Conservation (phyloP, 108 stramenopile species). For the Fistulifera solaris region DNA sequence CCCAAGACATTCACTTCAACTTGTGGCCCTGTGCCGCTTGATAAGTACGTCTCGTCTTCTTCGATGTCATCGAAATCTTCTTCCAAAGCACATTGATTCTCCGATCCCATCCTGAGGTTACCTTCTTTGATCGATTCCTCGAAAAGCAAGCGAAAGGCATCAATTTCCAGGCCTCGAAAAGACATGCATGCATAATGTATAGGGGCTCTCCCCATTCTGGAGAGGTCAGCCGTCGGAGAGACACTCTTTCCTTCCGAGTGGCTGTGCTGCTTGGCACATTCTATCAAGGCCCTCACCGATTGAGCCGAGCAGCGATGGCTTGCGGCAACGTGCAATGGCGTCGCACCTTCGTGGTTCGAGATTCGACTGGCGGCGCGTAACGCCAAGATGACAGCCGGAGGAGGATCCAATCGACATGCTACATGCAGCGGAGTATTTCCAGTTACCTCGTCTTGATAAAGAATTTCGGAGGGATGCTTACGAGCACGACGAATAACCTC, state of each 20-base stretch:
- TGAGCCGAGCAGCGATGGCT: constrained; percentile 20
- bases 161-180: constrained; percentile 30
- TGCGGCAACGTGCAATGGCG: constrained; percentile 30
- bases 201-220: constrained; percentile 24
- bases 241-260: not conserved
- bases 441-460: constrained; percentile 20
- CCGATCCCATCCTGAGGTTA: not conserved
- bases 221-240: constrained; percentile 9
- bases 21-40: not conserved
- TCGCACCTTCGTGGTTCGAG: constrained; percentile 19
- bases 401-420: constrained; percentile 49
- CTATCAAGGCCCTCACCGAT: constrained; percentile 21
- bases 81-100: not conserved
- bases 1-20: constrained; percentile 20
- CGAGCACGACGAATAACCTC: constrained; percentile 19
- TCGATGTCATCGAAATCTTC: constrained; percentile 13
- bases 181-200: constrained; percentile 39
- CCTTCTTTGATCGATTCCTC: constrained; percentile 20
- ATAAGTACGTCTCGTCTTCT: not conserved
- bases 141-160: constrained; percentile 30
- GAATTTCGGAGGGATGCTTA: constrained; percentile 29
- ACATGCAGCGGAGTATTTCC: constrained; percentile 50
- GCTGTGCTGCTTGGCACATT: constrained; percentile 3
- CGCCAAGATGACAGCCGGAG: constrained; percentile 34
- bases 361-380: constrained; percentile 21